phyloP scores from a whole-genome alignment of 352 stramenopile species.

The Plasmopara halstedii region DNA sequence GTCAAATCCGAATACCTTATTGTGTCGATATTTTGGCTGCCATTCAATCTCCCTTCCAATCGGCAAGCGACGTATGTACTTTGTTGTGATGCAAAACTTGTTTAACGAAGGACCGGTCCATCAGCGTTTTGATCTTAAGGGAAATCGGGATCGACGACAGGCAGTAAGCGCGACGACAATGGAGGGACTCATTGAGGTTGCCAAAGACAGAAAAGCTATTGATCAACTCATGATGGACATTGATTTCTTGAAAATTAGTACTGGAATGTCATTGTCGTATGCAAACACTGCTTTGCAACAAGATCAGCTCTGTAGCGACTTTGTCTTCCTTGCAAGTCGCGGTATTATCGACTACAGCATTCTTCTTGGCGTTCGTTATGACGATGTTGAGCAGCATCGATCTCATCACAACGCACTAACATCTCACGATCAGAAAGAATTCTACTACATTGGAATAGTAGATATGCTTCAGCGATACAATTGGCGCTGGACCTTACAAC shows the following conservation, averaged over 20 bases:
- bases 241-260: constrained; percentile 73
- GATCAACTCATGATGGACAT: constrained; percentile 81
- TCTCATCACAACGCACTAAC: constrained; percentile 31
- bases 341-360: constrained; percentile 86
- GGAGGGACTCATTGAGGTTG: constrained; percentile 53
- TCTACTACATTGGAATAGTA: constrained; percentile 75
- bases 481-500: constrained; percentile 78
- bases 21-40: constrained; percentile 80
- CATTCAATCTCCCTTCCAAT: constrained; percentile 82
- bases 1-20: constrained; percentile 60
- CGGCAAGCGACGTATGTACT: constrained; percentile 80
- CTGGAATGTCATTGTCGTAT: constrained; percentile 47
- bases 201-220: constrained; percentile 52
- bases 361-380: constrained; percentile 57
- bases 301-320: constrained; percentile 69
- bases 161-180: constrained; percentile 56
- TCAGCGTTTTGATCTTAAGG: constrained; percentile 77
- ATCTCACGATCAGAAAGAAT: constrained; percentile 41
- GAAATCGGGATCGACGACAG: constrained; percentile 67
- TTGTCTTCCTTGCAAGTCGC: constrained; percentile 73
- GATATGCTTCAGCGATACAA: constrained; percentile 84
- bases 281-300: constrained; percentile 34
- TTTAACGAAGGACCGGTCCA: constrained; percentile 76
- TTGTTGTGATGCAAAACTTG: constrained; percentile 85
- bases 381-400: constrained; percentile 21